Conservation (phyloP, 2,329 filamentous ascomycete species). For the Podosphaera fusca region DNA sequence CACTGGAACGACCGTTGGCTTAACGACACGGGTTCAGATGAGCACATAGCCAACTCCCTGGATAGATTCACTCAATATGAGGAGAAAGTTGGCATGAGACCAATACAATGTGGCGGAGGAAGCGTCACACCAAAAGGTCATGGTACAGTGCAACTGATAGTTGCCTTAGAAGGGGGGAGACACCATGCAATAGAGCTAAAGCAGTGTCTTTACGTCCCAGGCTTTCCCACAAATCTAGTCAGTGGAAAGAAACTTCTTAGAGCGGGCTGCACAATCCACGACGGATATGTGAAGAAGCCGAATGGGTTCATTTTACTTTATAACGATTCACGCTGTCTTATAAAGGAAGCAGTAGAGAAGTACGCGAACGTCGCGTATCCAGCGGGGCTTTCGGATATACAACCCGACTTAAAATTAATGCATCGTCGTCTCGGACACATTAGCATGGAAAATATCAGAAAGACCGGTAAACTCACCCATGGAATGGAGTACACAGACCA, state of each 20-base stretch:
- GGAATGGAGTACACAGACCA: background rate
- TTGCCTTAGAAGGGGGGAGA: background rate
- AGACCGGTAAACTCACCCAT: background rate
- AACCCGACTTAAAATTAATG: background rate
- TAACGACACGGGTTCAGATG: background rate
- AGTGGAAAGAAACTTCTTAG: background rate
- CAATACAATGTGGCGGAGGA: background rate
- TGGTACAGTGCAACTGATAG: background rate
- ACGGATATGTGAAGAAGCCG: background rate
- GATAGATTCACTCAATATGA: background rate
- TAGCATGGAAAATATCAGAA: background rate
- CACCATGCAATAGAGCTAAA: background rate
- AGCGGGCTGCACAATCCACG: background rate
- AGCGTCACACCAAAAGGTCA: background rate
- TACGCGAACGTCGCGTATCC: background rate
- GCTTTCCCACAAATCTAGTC: background rate
- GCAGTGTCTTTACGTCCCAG: background rate
- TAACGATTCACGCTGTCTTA: background rate
- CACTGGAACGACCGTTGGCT: background rate
- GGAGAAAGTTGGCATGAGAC: background rate
- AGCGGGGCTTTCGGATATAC: background rate
- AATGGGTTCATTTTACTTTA: background rate
- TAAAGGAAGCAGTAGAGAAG: background rate
- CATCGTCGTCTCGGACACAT: background rate
- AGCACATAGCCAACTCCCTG: background rate